phyloP scores from a whole-genome alignment of 176 grass and related monocot genomes.

The Neostapfia colusana region DNA sequence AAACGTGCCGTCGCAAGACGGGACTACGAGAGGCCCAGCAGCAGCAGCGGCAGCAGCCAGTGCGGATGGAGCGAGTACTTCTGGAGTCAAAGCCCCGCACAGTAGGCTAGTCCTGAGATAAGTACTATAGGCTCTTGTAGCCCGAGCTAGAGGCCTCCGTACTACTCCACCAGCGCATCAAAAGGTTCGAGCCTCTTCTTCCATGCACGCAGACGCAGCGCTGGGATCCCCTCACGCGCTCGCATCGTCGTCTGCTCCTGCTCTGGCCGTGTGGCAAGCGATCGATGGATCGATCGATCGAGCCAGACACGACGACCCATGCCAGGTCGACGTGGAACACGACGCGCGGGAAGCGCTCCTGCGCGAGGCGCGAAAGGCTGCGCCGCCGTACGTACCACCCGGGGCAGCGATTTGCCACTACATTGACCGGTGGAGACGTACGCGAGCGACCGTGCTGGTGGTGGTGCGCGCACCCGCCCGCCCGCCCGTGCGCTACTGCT shows the following conservation, averaged over 20 bases:
- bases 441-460: too few relatives aligned
- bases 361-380: background rate
- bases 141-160: background rate
- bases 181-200: slow-evolving; percentile 38
- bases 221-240: background rate
- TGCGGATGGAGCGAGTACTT: background rate
- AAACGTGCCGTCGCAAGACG: background rate
- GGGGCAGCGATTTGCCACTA: slow-evolving; percentile 33
- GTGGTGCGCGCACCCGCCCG: too few relatives aligned
- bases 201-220: slow-evolving; percentile 35
- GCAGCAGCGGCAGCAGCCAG: background rate
- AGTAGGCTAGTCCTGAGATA: slow-evolving; percentile 19
- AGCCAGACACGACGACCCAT: too few relatives aligned
- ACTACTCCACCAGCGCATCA: slow-evolving; percentile 28
- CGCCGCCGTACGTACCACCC: slow-evolving; percentile 19
- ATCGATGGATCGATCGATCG: background rate
- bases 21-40: background rate
- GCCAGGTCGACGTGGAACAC: slow-evolving; percentile 14
- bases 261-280: background rate
- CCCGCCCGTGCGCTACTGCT: background rate
- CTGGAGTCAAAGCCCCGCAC: slow-evolving; percentile 28
- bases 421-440: slow-evolving; percentile 21
- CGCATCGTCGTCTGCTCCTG: background rate
- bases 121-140: background rate
- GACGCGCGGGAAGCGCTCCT: background rate